A percentile compares a stretch with the other conserved stretches of the same genome.
These are phyloP conservation scores for Beta vulgaris DNA, from an alignment of 148 eudicot genomes.

Conservation along the genomic window DNA sequence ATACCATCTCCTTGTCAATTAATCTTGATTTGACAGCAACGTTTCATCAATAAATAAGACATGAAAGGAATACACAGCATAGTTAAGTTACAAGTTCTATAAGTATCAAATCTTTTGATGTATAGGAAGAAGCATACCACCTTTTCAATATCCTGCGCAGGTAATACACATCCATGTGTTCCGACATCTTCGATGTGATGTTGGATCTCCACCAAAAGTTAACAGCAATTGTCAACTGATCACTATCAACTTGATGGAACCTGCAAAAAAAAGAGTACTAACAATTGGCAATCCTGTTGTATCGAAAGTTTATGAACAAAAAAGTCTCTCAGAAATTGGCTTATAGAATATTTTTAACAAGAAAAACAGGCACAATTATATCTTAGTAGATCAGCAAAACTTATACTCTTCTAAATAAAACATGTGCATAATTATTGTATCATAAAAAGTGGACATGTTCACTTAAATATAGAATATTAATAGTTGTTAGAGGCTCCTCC, in stretches of 20 bases:
- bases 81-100: slow-evolving; percentile 18
- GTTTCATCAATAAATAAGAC: slow-evolving; percentile 26
- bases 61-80: slow-evolving; percentile 22
- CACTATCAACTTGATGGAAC: slow-evolving; percentile 97
- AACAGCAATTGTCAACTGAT: slow-evolving; percentile 76
- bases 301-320: not conserved
- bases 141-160: slow-evolving; percentile 77
- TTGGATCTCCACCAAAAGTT: slow-evolving; percentile 94
- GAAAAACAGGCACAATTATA: not conserved
- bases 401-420: not conserved
- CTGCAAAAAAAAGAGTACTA: slow-evolving; percentile 38
- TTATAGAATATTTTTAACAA: not conserved
- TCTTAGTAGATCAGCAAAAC: not conserved
- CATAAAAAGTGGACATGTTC: not conserved
- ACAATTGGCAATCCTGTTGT: not conserved
- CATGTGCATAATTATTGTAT: not conserved
- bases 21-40: slow-evolving; percentile 46
- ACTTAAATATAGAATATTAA: not conserved
- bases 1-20: slow-evolving; percentile 88
- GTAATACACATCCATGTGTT: slow-evolving; percentile 96
- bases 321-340: not conserved
- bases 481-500: not conserved
- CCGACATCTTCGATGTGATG: slow-evolving; percentile 59
- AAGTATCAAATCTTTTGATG: not conserved
- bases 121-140: slow-evolving; percentile 33